Evolutionary conservation across 2,329 filamentous ascomycete species (phyloP).

Genomic region (Fusarium sp.): DNA sequence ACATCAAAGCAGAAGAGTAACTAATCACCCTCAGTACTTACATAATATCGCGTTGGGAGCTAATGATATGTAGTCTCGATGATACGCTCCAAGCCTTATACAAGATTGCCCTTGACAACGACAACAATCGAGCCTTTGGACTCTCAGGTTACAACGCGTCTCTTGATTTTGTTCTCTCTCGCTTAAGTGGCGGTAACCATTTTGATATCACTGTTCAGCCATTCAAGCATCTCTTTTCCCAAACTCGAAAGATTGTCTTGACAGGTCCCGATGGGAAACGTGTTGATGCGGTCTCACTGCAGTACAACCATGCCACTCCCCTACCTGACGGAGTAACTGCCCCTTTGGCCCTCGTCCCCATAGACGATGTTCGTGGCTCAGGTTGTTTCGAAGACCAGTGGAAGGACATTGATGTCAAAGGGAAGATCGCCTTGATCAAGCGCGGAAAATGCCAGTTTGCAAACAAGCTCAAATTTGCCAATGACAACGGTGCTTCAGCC

Average conservation of each 20-base stretch:
- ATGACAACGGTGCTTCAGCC: constrained; percentile 51
- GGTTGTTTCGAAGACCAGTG: constrained; percentile 55
- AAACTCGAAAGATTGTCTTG: constrained; percentile 3
- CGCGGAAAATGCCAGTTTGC: constrained; percentile 55
- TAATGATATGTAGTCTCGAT: constrained; percentile 5
- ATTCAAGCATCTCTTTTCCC: constrained; percentile 29
- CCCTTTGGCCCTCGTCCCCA: constrained; percentile 48
- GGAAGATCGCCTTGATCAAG: constrained; percentile 58
- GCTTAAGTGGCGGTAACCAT: neutral
- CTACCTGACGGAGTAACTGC: constrained; percentile 49
- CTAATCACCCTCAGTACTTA: too few relatives aligned
- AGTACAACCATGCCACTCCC: constrained; percentile 56
- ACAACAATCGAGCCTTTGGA: constrained; percentile 22
- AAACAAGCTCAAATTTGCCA: constrained; percentile 55
- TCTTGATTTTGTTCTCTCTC: constrained; percentile 14
- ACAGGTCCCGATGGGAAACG: constrained; percentile 11
- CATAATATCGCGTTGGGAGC: neutral
- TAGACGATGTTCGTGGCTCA: constrained; percentile 49
- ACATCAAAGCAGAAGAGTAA: constrained; percentile 24
- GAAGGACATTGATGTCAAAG: constrained; percentile 53
- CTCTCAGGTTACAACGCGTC: constrained; percentile 30
- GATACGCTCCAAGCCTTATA: constrained; percentile 2
- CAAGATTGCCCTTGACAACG: constrained; percentile 21
- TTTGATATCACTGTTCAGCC: constrained; percentile 19
- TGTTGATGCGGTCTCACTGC: constrained; percentile 46